These are phyloP conservation scores for Fusarium secorum DNA, from an alignment of 2,329 filamentous ascomycete genomes.

Conservation along the genomic window DNA sequence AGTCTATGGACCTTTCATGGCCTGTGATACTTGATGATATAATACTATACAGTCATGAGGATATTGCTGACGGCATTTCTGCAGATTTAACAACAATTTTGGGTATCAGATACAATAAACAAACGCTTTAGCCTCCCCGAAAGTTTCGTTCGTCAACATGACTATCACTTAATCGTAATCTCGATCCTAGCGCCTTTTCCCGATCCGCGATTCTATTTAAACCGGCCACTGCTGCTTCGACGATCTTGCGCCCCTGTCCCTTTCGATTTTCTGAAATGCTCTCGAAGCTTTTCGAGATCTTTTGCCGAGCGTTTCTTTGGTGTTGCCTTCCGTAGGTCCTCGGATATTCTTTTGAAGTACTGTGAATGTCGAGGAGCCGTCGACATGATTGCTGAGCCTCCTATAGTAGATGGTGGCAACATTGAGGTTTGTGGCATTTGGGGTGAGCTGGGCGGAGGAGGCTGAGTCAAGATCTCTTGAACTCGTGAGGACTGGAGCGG, in stretches of 20 bases:
- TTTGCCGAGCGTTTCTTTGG: constrained; percentile 28
- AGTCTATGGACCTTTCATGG: background rate
- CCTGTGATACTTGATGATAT: background rate
- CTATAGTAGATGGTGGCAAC: constrained; percentile 24
- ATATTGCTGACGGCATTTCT: background rate
- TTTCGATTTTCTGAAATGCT: constrained; percentile 40
- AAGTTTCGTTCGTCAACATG: background rate
- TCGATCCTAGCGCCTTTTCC: background rate
- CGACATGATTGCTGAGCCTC: constrained; percentile 21
- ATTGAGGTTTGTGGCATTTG: constrained; percentile 25
- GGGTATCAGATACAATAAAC: constrained; percentile 21
- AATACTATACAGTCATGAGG: background rate
- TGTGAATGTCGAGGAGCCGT: constrained; percentile 31
- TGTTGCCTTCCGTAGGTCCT: constrained; percentile 17
- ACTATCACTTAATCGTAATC: background rate
- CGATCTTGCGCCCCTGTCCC: background rate
- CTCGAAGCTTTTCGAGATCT: constrained; percentile 38
- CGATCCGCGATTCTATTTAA: background rate
- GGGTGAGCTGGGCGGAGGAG: constrained; percentile 25
- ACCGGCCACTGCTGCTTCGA: constrained; percentile 23
- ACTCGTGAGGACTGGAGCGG: constrained; percentile 13
- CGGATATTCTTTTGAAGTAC: constrained; percentile 35
- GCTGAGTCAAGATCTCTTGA: constrained; percentile 13
- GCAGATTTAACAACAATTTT: background rate
- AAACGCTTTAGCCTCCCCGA: background rate